Conservation (phyloP, 345 rosid species). For the Gossypium arboreum region DNA sequence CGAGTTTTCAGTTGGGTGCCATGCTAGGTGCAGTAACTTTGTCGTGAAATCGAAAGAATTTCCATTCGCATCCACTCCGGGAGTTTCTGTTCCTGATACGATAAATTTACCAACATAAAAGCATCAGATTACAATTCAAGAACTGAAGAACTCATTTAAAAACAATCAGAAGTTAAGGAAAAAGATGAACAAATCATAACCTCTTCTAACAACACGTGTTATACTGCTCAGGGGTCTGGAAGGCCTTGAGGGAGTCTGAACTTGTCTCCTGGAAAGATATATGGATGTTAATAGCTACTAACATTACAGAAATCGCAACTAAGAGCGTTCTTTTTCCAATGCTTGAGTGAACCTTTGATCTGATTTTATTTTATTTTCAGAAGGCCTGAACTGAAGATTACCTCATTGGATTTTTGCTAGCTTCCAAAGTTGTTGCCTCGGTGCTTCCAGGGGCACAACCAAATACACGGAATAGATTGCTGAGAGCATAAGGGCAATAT, state of each 20-base stretch:
- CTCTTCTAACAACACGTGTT: constrained; percentile 91
- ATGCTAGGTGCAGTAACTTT: constrained; percentile 92
- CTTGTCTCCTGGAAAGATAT: constrained; percentile 63
- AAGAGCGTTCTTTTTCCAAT: background rate
- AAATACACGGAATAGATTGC: constrained; percentile 95
- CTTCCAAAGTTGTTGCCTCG: constrained; percentile 90
- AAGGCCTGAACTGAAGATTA: constrained; percentile 19
- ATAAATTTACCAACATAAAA: background rate
- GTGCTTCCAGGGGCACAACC: constrained; percentile 69
- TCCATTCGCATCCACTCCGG: constrained; percentile 82
- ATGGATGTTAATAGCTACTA: constrained; percentile 2
- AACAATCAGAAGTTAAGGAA: constrained; percentile 4
- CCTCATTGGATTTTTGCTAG: constrained; percentile 99
- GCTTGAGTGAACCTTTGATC: background rate
- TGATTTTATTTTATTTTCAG: background rate
- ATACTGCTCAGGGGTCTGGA: constrained; percentile 83
- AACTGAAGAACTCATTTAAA: background rate
- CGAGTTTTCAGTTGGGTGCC: constrained; percentile 96
- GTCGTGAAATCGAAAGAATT: constrained; percentile 83
- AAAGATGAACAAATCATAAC: constrained; percentile 36
- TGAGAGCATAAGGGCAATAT: constrained; percentile 24
- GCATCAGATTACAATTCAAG: background rate
- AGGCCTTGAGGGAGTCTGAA: constrained; percentile 88
- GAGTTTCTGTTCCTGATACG: constrained; percentile 62
- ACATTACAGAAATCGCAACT: background rate